Evolutionary conservation across 2,329 filamentous ascomycete genomes (phyloP).

Genomic region (Botrytis paeoniae): DNA sequence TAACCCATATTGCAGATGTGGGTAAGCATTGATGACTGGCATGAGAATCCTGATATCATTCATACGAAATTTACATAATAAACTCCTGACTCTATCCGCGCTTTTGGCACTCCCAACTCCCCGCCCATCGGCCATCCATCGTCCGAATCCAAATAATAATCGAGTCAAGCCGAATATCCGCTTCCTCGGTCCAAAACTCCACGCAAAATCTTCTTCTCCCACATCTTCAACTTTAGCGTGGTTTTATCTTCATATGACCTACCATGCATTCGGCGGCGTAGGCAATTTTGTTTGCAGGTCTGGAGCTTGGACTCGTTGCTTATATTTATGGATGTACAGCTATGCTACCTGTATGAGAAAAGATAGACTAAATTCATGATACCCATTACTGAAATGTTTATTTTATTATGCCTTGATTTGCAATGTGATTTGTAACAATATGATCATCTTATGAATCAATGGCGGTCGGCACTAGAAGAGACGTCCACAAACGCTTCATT

Average conservation of each 20-base stretch:
- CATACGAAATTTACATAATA: constrained; percentile 88
- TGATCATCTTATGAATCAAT: background rate
- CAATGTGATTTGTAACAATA: background rate
- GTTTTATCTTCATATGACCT: constrained; percentile 15
- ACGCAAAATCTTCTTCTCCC: background rate
- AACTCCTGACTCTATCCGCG: background rate
- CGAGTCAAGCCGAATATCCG: background rate
- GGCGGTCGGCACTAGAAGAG: background rate
- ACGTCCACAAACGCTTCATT: background rate
- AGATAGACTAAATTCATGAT: constrained; percentile 21
- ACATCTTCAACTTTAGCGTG: constrained; percentile 17
- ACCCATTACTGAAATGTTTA: constrained; percentile 11
- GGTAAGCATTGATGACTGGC: constrained; percentile 99
- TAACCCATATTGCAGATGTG: constrained; percentile 70
- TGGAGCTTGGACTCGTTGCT: constrained; percentile 2
- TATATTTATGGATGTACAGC: constrained; percentile 13
- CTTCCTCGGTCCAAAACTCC: background rate
- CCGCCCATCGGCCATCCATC: background rate
- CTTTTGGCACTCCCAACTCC: background rate
- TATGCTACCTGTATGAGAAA: constrained; percentile 14
- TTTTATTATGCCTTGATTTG: background rate
- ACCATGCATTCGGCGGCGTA: constrained; percentile 15
- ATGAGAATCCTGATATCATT: constrained; percentile 98
- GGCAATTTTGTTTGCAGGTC: background rate
- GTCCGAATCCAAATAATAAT: constrained; percentile 1